A percentile compares a stretch with the other conserved stretches of the same genome.
Conservation (phyloP, 2,329 filamentous ascomycete species). For the Fusarium siculi region DNA sequence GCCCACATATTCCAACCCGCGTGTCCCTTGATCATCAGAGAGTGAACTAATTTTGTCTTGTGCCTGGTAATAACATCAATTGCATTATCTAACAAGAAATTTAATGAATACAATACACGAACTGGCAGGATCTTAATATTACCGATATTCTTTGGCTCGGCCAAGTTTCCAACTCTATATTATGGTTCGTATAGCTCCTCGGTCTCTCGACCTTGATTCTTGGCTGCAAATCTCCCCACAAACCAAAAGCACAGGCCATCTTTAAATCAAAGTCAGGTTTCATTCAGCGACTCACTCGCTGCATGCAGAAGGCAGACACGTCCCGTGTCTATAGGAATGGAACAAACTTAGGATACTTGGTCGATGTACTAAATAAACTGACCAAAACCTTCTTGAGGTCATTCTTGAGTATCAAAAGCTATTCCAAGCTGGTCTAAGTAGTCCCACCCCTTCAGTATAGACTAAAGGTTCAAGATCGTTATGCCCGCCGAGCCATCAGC, state of each 20-base stretch:
- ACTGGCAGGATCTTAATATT: neutral
- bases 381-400: neutral
- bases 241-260: slow-evolving; percentile 33
- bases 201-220: slow-evolving; percentile 4
- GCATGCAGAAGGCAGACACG: slow-evolving; percentile 16
- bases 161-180: slow-evolving; percentile 12
- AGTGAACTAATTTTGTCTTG: neutral
- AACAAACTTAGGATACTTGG: neutral
- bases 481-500: neutral
- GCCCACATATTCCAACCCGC: neutral
- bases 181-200: neutral
- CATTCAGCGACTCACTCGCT: slow-evolving; percentile 31
- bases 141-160: neutral
- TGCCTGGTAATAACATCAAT: neutral
- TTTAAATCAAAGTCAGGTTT: slow-evolving; percentile 12
- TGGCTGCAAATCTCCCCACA: slow-evolving; percentile 33
- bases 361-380: too few species aligned
- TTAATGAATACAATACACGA: too few species aligned
- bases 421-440: neutral
- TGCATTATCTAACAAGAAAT: neutral
- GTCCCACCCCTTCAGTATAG: too few species aligned
- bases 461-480: neutral
- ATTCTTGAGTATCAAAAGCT: neutral
- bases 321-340: neutral
- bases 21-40: neutral